Percentiles rank a stretch among this genome's conserved stretches.
Evolutionary conservation across 352 stramenopile species (phyloP).

Genomic region (Phytophthora cryptogea): DNA sequence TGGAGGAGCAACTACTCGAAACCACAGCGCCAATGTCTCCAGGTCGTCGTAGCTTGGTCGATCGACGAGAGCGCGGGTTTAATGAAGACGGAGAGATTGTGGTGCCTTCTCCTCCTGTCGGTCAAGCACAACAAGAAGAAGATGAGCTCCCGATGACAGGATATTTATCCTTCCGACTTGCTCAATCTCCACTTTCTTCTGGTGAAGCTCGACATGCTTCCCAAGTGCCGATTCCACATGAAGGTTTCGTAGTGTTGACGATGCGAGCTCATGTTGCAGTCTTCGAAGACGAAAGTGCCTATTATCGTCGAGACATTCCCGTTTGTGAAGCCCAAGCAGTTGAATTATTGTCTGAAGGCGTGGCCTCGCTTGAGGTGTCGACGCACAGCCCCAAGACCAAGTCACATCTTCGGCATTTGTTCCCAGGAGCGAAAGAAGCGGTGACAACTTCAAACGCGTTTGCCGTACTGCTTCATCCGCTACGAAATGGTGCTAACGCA

Average conservation of each 20-base stretch:
- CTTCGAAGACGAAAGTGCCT: slow-evolving; percentile 53
- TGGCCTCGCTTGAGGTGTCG: slow-evolving; percentile 14
- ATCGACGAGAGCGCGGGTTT: slow-evolving; percentile 18
- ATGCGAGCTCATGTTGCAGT: slow-evolving; percentile 39
- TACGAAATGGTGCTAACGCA: not conserved
- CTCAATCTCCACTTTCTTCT: slow-evolving; percentile 15
- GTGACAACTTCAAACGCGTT: slow-evolving; percentile 20
- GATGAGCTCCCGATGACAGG: slow-evolving; percentile 32
- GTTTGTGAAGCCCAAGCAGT: slow-evolving; percentile 35
- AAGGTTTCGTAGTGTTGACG: slow-evolving; percentile 44
- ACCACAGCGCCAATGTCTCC: slow-evolving; percentile 30
- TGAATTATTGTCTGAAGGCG: slow-evolving; percentile 35
- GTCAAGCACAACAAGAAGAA: slow-evolving; percentile 11
- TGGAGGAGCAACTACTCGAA: slow-evolving; percentile 55
- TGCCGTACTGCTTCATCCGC: slow-evolving; percentile 25
- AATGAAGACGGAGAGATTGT: slow-evolving; percentile 5
- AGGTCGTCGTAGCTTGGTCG: slow-evolving; percentile 26
- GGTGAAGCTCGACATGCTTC: slow-evolving; percentile 14
- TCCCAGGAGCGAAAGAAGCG: slow-evolving; percentile 18
- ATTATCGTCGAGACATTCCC: slow-evolving; percentile 28
- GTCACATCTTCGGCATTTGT: slow-evolving; percentile 24
- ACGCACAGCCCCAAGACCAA: slow-evolving; percentile 27
- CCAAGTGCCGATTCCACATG: slow-evolving; percentile 20
- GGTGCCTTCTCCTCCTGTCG: not conserved
- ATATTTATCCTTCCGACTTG: slow-evolving; percentile 30